Evolutionary conservation across 2,329 filamentous ascomycete species (phyloP), one percentile per base, ranked within the genome.

Genomic region (Xylaria sp.): DNA sequence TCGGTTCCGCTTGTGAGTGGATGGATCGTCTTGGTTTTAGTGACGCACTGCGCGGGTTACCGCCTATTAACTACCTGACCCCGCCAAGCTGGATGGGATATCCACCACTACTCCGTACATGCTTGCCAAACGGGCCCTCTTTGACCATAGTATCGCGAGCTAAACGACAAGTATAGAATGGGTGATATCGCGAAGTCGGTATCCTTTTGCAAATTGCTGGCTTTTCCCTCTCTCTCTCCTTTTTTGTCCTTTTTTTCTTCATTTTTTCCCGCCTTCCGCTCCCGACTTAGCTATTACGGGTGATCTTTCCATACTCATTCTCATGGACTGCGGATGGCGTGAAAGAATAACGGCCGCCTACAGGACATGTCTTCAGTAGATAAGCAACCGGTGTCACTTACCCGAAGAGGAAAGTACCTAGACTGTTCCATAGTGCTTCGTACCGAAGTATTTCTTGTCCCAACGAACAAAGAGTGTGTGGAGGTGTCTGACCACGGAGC

Each of bases 281-380:
- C 62, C 56, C 56, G 60, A 64, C 60, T 60, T 59, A 61, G 64
- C 50, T 60, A 63, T 57, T 42, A 52, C 53, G 57, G 62, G 57
- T 44, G 61, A 63, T 63, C 61, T 44, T 44, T 52, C 50, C 43
- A 51, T 59, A 48, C 56, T 44, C 52, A 48, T 54, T 56, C 44
- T 48, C 13, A 22, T 24, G 24, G 42, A 37, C 39, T 34, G n/a
- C 55, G 50, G 56, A 60, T 58, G 17, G 46, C 26, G 46, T 11
- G 7, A 11, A 20, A 39, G 44, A 39, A 50, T 41, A 26, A 47
- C 21, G 24, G 13, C 37, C 39, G 24, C 34, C 29, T 42, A 46
- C 40, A 26, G 40, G 26, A 60, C 55, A 49, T 56, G 34, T 50
- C 58, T 34, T 3, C 29, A 3, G 16, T 34, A 34, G 8, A 34